phyloP scores from a whole-genome alignment of 352 stramenopile species.

The Globisporangium radiosum region DNA sequence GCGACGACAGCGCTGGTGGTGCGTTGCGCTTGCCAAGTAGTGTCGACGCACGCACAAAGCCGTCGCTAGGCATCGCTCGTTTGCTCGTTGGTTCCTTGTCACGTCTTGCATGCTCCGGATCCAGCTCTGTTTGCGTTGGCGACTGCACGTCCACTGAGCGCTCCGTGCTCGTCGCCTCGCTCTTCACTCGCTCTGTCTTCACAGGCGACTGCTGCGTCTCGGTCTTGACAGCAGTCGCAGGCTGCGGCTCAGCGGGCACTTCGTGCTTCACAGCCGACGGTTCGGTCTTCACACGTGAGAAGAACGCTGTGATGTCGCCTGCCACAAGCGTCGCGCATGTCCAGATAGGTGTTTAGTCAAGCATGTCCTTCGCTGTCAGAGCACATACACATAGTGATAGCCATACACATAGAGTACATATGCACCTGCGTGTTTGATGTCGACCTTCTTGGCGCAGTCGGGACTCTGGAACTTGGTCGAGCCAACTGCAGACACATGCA shows the following conservation, averaged over 20 bases:
- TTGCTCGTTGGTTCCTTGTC: background rate
- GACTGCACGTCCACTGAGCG: too few species aligned
- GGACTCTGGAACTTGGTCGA: slow-evolving; percentile 70
- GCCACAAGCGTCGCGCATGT: background rate
- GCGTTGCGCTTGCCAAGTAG: slow-evolving; percentile 33
- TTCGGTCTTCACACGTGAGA: slow-evolving; percentile 36
- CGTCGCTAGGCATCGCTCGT: background rate
- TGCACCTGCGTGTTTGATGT: slow-evolving; percentile 69
- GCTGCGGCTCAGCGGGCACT: too few species aligned
- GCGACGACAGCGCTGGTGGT: slow-evolving; percentile 2
- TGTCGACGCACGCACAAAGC: slow-evolving; percentile 38
- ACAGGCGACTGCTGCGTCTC: background rate
- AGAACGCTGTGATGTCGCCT: slow-evolving; percentile 62
- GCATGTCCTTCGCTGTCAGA: too few species aligned
- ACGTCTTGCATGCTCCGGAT: too few species aligned
- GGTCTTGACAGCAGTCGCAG: background rate
- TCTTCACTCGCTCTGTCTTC: too few species aligned
- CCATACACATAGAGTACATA: background rate
- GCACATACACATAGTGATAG: background rate
- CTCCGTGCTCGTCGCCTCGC: too few species aligned
- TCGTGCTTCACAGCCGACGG: slow-evolving; percentile 1
- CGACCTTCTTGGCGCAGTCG: slow-evolving; percentile 64
- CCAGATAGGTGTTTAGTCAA: background rate
- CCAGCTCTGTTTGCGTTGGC: too few species aligned
- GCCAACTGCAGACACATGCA: slow-evolving; percentile 31